phyloP scores from a whole-genome alignment of 1,139 yeast genomes.

The Sugiyamaella pinicola region DNA sequence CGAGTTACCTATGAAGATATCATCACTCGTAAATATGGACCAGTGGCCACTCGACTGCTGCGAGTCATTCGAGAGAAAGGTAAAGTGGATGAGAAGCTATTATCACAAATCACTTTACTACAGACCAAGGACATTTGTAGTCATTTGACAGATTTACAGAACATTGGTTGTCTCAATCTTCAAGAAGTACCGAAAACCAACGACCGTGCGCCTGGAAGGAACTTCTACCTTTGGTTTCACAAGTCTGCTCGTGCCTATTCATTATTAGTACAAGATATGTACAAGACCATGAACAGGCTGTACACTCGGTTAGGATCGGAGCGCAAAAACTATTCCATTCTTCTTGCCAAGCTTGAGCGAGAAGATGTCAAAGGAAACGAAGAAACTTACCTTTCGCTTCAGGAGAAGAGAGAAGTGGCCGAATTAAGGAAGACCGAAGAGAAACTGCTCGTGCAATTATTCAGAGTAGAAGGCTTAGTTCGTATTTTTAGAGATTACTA shows the following conservation, averaged over 20 bases:
- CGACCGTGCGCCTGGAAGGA: slow-evolving; percentile 88
- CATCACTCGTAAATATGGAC: slow-evolving; percentile 49
- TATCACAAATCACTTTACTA: slow-evolving; percentile 72
- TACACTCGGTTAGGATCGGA: slow-evolving; percentile 58
- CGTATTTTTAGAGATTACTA: slow-evolving; percentile 47
- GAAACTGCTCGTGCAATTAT: slow-evolving; percentile 40
- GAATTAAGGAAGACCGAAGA: slow-evolving; percentile 47
- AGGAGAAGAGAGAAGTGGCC: slow-evolving; percentile 73
- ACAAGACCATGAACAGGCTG: slow-evolving; percentile 70
- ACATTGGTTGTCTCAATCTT: slow-evolving; percentile 46
- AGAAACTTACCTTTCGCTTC: slow-evolving; percentile 67
- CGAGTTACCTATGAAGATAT: slow-evolving; percentile 62
- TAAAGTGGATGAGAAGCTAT: slow-evolving; percentile 81
- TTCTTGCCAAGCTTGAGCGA: slow-evolving; percentile 78
- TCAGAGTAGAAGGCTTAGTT: slow-evolving; percentile 43
- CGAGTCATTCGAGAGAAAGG: slow-evolving; percentile 68
- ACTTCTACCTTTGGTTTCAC: slow-evolving; percentile 80
- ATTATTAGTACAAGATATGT: slow-evolving; percentile 55
- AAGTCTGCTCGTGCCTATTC: slow-evolving; percentile 55
- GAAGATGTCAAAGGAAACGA: slow-evolving; percentile 89
- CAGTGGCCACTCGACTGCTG: slow-evolving; percentile 62
- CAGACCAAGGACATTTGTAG: slow-evolving; percentile 75
- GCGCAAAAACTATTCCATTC: slow-evolving; percentile 62
- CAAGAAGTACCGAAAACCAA: slow-evolving; percentile 94
- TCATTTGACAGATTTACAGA: slow-evolving; percentile 42